A percentile compares a stretch with the other conserved stretches of the same genome.
These are phyloP conservation scores for Populus davidiana DNA, from an alignment of 345 rosid genomes.

Conservation along the genomic window DNA sequence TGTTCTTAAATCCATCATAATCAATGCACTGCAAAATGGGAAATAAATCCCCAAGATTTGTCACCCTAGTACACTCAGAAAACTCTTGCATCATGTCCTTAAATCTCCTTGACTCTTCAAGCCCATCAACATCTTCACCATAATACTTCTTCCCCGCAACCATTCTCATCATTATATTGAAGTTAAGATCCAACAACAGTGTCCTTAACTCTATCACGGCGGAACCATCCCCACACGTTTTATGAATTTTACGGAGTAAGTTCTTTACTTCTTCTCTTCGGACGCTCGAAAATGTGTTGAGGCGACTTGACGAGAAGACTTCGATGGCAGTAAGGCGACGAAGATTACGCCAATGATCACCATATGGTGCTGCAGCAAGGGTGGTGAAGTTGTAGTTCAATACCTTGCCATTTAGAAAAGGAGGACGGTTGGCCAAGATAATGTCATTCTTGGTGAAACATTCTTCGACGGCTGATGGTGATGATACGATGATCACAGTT, in stretches of 20 bases:
- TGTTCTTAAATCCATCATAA: constrained; percentile 23
- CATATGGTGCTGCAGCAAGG: constrained; percentile 30
- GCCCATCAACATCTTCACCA: constrained; percentile 32
- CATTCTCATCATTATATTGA: constrained; percentile 11
- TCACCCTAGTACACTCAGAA: constrained; percentile 15
- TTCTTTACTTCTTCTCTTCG: constrained; percentile 43
- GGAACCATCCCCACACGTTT: not conserved
- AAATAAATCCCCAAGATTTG: constrained; percentile 43
- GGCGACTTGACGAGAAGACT: constrained; percentile 39
- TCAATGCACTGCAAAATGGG: constrained; percentile 41
- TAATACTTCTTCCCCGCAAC: constrained; percentile 32
- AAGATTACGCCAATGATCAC: constrained; percentile 60
- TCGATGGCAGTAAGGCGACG: constrained; percentile 44
- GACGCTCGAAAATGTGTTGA: constrained; percentile 18
- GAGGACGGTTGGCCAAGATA: constrained; percentile 53
- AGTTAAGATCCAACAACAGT: constrained; percentile 3
- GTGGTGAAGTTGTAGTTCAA: constrained; percentile 40
- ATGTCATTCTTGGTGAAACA: constrained; percentile 55
- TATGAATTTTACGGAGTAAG: constrained; percentile 22
- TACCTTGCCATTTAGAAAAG: constrained; percentile 27
- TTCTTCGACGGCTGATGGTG: constrained; percentile 33
- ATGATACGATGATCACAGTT: constrained; percentile 34
- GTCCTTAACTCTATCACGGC: constrained; percentile 8
- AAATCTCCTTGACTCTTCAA: constrained; percentile 36
- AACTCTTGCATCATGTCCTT: constrained; percentile 38